Evolutionary conservation across 805 yeast species (phyloP), one percentile per base, ranked within the genome.

Genomic region (Kodamaea kakaduensis): DNA sequence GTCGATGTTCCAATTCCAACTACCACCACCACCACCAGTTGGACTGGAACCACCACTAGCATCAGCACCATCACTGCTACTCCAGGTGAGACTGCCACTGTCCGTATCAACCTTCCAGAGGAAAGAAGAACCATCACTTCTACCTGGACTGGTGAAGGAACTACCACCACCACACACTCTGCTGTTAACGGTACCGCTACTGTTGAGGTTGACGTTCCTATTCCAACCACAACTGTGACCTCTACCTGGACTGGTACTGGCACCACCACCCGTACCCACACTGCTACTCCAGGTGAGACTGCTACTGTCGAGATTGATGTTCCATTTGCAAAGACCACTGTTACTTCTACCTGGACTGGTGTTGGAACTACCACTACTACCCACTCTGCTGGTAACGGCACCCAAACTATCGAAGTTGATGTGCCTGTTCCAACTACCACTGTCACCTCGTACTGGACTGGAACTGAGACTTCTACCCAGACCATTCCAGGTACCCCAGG

Each of bases 11-110:
- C 50, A 7, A 20, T 18, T 25, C 36, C 31, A 5, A 28, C 31
- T 18, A 28, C 20, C 5, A 34, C 32, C 12, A 34, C 32, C 13
- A 34, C 37, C 12, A 4, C 5, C 4, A 26, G 13, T 10, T 20
- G 42, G 14, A 36, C 37, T 6, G 43, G 40, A 13, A 52, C 56
- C 9, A 44, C 31, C 32, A 52, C 57, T 2, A 50, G 47, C 17
- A 47, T 38, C 14, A 53, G 51, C 15, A 41, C 40, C 15, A 49
- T 48, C 12, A 54, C 57, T 5, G 19, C 36, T 6, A 10, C 26
- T 5, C 35, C 29, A 23, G 35, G 35, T 19, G 26, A 22, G 7
- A 34, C 37, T 21, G 32, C 8, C 10, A 34, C 37, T 12, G 38
- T 16, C 32, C 31, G 8, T 15, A 32, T 8, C 14, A 38, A 41